phyloP scores from a whole-genome alignment of 345 rosid species.

The Sonneratia caseolaris region DNA sequence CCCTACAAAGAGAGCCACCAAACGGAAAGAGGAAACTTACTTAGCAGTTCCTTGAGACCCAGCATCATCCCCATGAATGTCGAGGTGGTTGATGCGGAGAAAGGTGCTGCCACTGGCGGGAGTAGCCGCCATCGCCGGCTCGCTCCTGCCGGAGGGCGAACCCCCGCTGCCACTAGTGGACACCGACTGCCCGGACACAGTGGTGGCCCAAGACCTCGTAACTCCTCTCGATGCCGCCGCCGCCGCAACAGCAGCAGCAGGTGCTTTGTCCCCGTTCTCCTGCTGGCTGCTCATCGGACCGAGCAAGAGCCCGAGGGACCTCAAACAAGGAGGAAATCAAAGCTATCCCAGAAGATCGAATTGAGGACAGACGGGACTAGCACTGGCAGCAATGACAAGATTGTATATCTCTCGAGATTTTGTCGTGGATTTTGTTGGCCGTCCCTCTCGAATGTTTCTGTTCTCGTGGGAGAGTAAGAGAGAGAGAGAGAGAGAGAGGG shows the following conservation, averaged over 20 bases:
- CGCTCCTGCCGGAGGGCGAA: constrained; percentile 44
- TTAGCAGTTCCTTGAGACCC: constrained; percentile 74
- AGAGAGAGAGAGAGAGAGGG: no score
- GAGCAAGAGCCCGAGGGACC: no score
- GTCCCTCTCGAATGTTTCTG: background rate
- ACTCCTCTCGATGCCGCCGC: constrained; percentile 20
- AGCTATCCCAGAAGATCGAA: background rate
- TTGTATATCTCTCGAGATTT: background rate
- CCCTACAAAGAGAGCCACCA: background rate
- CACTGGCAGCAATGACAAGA: background rate
- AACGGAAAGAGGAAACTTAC: constrained; percentile 20
- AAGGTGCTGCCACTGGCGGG: constrained; percentile 46
- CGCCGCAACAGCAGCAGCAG: background rate
- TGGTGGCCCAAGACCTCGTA: background rate
- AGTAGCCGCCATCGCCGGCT: constrained; percentile 43
- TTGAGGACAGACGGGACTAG: background rate
- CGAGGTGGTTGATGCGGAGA: constrained; percentile 54
- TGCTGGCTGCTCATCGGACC: constrained; percentile 25
- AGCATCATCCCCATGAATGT: constrained; percentile 86
- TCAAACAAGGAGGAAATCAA: background rate
- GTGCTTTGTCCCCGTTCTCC: constrained; percentile 46
- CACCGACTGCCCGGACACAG: constrained; percentile 13
- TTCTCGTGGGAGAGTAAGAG: background rate
- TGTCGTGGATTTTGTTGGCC: background rate
- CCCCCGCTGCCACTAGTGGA: constrained; percentile 69